Evolutionary conservation across 164 flowering plant species (phyloP).

Genomic region (Cinnamomum chago): DNA sequence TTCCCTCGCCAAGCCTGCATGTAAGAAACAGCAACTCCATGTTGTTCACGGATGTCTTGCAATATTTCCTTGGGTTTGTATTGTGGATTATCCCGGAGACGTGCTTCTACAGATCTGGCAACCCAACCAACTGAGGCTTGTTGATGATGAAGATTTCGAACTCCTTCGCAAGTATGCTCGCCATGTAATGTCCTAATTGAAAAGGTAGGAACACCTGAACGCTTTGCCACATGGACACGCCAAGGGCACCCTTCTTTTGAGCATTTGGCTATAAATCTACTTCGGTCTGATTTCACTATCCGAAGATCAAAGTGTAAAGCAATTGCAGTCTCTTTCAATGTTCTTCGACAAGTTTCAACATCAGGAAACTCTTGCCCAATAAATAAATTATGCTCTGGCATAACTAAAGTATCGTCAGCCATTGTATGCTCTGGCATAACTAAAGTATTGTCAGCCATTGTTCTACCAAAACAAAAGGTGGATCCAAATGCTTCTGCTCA

Average conservation of each 20-base stretch:
- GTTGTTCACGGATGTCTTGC: constrained; percentile 80
- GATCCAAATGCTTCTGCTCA: neutral
- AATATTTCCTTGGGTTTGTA: constrained; percentile 90
- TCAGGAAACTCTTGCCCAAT: constrained; percentile 85
- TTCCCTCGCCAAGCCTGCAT: constrained; percentile 99
- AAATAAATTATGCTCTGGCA: constrained; percentile 33
- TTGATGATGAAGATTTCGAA: constrained; percentile 80
- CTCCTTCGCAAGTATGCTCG: constrained; percentile 94
- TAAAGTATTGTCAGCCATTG: constrained; percentile 23
- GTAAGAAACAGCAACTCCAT: constrained; percentile 94
- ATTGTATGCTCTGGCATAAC: neutral
- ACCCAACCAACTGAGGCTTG: constrained; percentile 99
- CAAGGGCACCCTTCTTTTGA: constrained; percentile 95
- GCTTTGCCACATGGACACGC: constrained; percentile 93
- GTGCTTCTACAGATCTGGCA: constrained; percentile 88
- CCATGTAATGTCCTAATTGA: constrained; percentile 73
- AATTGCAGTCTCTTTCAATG: constrained; percentile 78
- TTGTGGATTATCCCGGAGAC: constrained; percentile 79
- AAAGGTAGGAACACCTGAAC: constrained; percentile 79
- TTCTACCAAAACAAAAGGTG: neutral
- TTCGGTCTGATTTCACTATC: constrained; percentile 88
- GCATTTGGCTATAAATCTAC: constrained; percentile 91
- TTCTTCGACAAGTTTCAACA: constrained; percentile 62
- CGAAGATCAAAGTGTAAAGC: constrained; percentile 90
- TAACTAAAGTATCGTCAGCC: constrained; percentile 1